Conservation (phyloP, 2,329 filamentous ascomycete species). For the Claviceps digitariae region DNA sequence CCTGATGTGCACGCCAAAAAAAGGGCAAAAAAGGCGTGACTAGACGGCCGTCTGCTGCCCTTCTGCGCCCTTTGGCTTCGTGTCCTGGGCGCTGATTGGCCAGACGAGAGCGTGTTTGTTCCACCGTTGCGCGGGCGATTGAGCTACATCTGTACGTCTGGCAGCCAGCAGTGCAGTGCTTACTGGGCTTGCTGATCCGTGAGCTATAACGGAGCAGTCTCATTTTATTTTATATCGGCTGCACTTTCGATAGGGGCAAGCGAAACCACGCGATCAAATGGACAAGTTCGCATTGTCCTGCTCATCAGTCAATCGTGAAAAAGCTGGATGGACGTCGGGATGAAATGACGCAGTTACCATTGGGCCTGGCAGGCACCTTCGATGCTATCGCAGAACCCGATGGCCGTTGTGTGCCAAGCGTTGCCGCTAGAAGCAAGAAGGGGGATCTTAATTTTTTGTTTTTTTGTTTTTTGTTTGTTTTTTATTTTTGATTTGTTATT, state of each 20-base stretch:
- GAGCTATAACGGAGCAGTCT: too few relatives aligned
- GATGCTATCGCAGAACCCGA: background rate
- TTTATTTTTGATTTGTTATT: too few relatives aligned
- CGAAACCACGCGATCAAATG: background rate
- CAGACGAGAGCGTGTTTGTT: slow-evolving; percentile 5
- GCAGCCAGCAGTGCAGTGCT: background rate
- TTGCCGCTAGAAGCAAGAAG: background rate
- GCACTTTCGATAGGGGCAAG: background rate
- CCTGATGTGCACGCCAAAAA: background rate
- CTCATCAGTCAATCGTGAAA: too few relatives aligned
- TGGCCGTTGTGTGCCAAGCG: background rate
- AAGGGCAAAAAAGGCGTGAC: background rate
- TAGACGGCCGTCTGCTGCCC: background rate
- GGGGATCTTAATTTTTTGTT: background rate
- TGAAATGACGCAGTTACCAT: background rate
- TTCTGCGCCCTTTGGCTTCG: background rate
- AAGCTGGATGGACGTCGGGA: too few relatives aligned
- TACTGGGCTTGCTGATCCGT: background rate
- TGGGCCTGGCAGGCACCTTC: background rate
- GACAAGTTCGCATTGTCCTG: background rate
- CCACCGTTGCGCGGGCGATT: slow-evolving; percentile 7
- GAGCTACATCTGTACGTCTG: background rate
- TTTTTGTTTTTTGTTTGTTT: background rate
- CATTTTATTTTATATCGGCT: too few relatives aligned
- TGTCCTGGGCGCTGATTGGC: slow-evolving; percentile 1